phyloP scores from a whole-genome alignment of 2,329 filamentous ascomycete genomes.

The Pseudogymnoascus sp. region DNA sequence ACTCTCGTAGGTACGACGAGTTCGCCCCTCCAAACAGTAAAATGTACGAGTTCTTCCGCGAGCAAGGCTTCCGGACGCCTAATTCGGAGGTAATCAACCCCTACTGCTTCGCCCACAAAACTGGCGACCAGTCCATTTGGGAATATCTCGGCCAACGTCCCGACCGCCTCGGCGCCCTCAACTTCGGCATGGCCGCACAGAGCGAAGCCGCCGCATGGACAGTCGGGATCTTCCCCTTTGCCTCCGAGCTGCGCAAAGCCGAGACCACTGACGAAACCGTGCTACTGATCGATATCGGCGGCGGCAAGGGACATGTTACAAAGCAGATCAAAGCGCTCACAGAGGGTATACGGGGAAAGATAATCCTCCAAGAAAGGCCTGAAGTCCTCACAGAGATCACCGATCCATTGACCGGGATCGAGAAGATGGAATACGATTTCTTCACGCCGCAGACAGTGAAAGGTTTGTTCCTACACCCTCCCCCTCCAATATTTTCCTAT shows the following conservation, averaged over 20 bases:
- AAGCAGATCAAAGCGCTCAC: constrained; percentile 12
- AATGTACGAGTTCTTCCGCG: constrained; percentile 19
- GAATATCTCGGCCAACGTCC: constrained; percentile 21
- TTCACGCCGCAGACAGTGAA: constrained; percentile 26
- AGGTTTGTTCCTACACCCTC: background rate
- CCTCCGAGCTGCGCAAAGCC: constrained; percentile 14
- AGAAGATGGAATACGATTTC: constrained; percentile 24
- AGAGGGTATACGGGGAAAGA: constrained; percentile 11
- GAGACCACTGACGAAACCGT: constrained; percentile 20
- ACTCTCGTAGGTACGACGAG: constrained; percentile 18
- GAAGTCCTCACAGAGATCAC: constrained; percentile 10
- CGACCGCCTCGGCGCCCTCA: constrained; percentile 22
- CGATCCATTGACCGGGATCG: constrained; percentile 15
- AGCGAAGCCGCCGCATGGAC: constrained; percentile 11
- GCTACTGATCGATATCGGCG: constrained; percentile 16
- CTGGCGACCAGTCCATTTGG: constrained; percentile 20
- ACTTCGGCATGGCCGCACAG: constrained; percentile 21
- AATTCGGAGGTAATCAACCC: constrained; percentile 19
- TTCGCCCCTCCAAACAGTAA: constrained; percentile 13
- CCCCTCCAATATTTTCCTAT: background rate
- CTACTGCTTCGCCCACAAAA: constrained; percentile 22
- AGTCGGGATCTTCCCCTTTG: constrained; percentile 19
- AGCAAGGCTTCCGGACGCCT: constrained; percentile 19
- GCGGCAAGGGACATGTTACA: constrained; percentile 14
- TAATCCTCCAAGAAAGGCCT: constrained; percentile 16